A percentile compares a stretch with the other conserved stretches of the same genome.
Evolutionary conservation across 768 basidiomycete species (phyloP).

Genomic region (Leucocoprinus leucothites): DNA sequence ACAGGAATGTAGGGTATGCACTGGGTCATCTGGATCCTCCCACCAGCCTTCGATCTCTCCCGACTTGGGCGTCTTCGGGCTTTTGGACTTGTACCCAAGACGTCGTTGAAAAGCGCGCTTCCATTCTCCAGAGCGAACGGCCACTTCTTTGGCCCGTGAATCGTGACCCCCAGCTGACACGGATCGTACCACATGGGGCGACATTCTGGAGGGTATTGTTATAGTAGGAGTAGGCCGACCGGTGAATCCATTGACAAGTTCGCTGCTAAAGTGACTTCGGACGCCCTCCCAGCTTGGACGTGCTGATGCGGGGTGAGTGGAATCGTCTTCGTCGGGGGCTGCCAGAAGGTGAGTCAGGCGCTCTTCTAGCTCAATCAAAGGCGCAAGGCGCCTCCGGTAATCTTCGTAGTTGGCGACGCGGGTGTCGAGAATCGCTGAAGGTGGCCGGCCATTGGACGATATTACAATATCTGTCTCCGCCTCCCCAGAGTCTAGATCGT

Average conservation of each 20-base stretch:
- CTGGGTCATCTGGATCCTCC: conserved; percentile 83
- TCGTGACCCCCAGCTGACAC: conserved; percentile 17
- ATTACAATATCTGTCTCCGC: conserved; percentile 47
- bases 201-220: conserved; percentile 38
- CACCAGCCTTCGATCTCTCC: conserved; percentile 79
- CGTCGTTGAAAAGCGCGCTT: conserved; percentile 59
- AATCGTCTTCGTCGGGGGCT: conserved; percentile 68
- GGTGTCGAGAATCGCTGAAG: conserved; percentile 47
- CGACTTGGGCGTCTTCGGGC: conserved; percentile 66
- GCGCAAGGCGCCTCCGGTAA: conserved; percentile 62
- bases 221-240: conserved; percentile 51
- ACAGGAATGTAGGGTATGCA: conserved; percentile 64
- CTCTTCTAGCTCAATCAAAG: conserved; percentile 68
- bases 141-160: conserved; percentile 43
- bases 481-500: conserved; percentile 50
- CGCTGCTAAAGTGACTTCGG: conserved; percentile 20
- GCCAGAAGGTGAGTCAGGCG: conserved; percentile 65
- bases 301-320: conserved; percentile 50
- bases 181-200: conserved; percentile 17
- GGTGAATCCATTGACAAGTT: conserved; percentile 20
- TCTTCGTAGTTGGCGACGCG: conserved; percentile 57
- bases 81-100: conserved; percentile 51
- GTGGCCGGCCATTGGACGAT: conserved; percentile 44
- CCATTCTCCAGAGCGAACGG: conserved; percentile 65
- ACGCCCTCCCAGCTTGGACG: conserved; percentile 35